Base-by-base conservation (phyloP, 176 grass and related monocot genomes). In the Oryza nivara region DNA sequence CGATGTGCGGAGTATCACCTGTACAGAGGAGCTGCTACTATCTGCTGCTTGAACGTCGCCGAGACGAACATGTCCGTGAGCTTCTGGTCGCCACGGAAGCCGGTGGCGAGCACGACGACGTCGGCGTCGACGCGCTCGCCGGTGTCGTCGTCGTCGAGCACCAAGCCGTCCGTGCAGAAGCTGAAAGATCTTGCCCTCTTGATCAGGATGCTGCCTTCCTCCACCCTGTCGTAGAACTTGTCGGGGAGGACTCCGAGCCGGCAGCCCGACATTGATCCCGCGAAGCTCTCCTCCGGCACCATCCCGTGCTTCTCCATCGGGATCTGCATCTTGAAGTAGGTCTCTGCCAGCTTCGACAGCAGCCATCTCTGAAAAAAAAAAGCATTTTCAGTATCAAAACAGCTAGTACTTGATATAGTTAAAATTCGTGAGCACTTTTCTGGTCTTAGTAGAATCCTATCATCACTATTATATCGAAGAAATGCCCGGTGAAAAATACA, bases 71-170 rank as follows among this genome's bases (percentile, higher is more conserved):
- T 78, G 51, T 82, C 60, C 70, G 47, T 79, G 43, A 94, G 89
- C 87, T 92, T 90, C 43, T 86, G 15, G 70, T 90, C 91, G 7
- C 88, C 91, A 30, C 63, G 86, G 85, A 88, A 97, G 61, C 94
- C 94, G 8, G 91, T 94, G 48, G 94, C 89, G 26, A 94, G 86
- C 38, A 94, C 92, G 19, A 94, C 0, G 77, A 94, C 88, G 12
- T 88, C 73, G 6, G 73, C 28, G 11, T 91, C 36, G 32, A 25
- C 67, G 32, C 36, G 80, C 46, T 73, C 26, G 30, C 15, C 58
- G 7, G 5, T 68, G 61, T 26, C 75, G 4, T 86, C 73, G 61
- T 26, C 75, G 4, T 86, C 86, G 0, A 94, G 75, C 58, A 90
- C 72, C 38, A 94, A 58, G 52, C 92, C 92, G 26, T 85, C 81